These are phyloP conservation scores for Kurtzmaniella quercitrusa DNA, from an alignment of 1,139 yeast genomes.

Conservation along the genomic window DNA sequence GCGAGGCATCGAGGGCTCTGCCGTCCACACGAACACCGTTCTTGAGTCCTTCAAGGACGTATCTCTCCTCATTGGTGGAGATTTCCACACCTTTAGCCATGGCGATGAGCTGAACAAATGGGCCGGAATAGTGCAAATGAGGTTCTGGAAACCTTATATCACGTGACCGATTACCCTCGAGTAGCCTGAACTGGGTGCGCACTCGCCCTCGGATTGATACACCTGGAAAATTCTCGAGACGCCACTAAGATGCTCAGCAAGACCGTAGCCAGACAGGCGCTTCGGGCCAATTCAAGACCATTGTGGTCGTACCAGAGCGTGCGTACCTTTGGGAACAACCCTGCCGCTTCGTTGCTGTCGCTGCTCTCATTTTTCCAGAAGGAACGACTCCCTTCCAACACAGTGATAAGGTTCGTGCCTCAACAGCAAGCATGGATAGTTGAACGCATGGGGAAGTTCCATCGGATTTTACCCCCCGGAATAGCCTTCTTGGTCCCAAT, in stretches of 20 bases:
- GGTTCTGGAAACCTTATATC: no score
- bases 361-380: slow-evolving; percentile 60
- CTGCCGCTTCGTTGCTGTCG: slow-evolving; percentile 9
- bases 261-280: neutral
- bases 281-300: neutral
- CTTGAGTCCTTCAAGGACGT: slow-evolving; percentile 58
- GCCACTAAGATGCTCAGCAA: neutral
- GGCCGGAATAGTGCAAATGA: neutral
- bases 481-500: slow-evolving; percentile 69
- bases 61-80: slow-evolving; percentile 62
- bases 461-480: slow-evolving; percentile 73
- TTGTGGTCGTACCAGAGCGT: neutral
- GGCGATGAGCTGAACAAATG: neutral
- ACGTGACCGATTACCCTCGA: neutral
- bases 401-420: slow-evolving; percentile 74
- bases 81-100: slow-evolving; percentile 61
- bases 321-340: slow-evolving; percentile 1
- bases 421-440: slow-evolving; percentile 92
- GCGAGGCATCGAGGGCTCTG: slow-evolving; percentile 56
- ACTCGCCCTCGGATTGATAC: neutral
- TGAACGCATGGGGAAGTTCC: slow-evolving; percentile 86
- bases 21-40: slow-evolving; percentile 67
- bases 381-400: slow-evolving; percentile 67
- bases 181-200: no score
- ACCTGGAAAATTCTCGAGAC: neutral